A percentile compares a stretch with the other conserved stretches of the same genome.
phyloP scores from a whole-genome alignment of 345 rosid genomes.

The Mercurialis annua region DNA sequence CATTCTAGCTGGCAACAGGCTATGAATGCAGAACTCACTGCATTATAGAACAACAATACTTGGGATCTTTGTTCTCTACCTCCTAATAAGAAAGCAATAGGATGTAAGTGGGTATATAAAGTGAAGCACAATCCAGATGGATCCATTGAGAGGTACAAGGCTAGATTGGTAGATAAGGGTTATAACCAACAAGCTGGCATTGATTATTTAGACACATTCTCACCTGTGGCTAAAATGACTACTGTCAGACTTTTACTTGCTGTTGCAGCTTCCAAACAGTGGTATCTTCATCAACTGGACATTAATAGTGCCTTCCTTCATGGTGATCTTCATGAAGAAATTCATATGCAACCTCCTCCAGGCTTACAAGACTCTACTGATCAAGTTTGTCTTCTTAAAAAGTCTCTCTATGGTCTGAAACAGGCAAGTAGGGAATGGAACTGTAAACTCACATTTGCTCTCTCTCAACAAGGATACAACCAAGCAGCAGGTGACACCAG shows the following conservation, averaged over 20 bases:
- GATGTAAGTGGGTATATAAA: background rate
- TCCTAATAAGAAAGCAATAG: background rate
- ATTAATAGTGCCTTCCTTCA: background rate
- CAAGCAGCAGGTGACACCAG: background rate
- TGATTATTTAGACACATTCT: background rate
- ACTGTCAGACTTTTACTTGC: too few relatives aligned
- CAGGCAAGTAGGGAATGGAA: too few relatives aligned
- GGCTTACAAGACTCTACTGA: background rate
- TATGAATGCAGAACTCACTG: too few relatives aligned
- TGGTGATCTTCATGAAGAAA: background rate
- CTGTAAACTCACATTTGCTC: background rate
- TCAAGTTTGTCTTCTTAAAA: background rate
- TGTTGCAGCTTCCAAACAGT: background rate
- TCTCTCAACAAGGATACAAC: background rate
- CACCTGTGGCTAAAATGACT: too few relatives aligned
- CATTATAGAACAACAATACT: too few relatives aligned
- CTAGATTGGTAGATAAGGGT: background rate
- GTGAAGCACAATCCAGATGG: too few relatives aligned
- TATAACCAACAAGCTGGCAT: background rate
- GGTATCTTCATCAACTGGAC: background rate
- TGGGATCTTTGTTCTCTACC: background rate
- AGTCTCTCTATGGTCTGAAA: background rate
- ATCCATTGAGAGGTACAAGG: too few relatives aligned
- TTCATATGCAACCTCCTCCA: too few relatives aligned
- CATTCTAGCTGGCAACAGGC: too few relatives aligned